Conservation (phyloP, 169 alveolate species). For the Plasmodium yoelii region DNA sequence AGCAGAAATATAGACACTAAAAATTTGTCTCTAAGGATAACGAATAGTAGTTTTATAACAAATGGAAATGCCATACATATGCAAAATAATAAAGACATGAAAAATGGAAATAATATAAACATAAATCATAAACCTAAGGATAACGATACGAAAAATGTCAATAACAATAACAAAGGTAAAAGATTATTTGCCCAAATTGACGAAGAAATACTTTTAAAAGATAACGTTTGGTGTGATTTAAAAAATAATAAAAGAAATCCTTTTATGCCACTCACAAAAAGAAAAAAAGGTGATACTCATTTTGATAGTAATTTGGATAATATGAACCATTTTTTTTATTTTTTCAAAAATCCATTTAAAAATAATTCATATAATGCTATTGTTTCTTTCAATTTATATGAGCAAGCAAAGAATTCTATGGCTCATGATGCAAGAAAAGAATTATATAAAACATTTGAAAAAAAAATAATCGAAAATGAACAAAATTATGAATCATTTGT, state of each 20-base stretch:
- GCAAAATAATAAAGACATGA: background rate
- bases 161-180: constrained; percentile 34
- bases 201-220: constrained; percentile 29
- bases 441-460: constrained; percentile 32
- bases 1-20: constrained; percentile 31
- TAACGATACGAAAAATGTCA: background rate
- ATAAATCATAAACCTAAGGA: background rate
- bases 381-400: constrained; percentile 34
- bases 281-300: constrained; percentile 6
- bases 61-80: constrained; percentile 16
- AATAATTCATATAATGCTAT: constrained; percentile 11
- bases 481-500: constrained; percentile 19
- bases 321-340: constrained; percentile 14
- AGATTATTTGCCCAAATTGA: constrained; percentile 35
- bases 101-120: background rate
- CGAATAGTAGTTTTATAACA: constrained; percentile 15
- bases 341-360: constrained; percentile 27
- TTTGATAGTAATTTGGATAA: constrained; percentile 38
- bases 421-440: constrained; percentile 50
- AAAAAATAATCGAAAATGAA: constrained; percentile 28
- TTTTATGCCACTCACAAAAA: background rate
- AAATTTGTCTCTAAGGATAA: constrained; percentile 26
- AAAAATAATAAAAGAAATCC: constrained; percentile 18
- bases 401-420: constrained; percentile 37
- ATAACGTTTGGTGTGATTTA: constrained; percentile 23